Evolutionary conservation across 345 rosid species (phyloP), one percentile per base, ranked within the genome.

Genomic region (Pistacia vera): DNA sequence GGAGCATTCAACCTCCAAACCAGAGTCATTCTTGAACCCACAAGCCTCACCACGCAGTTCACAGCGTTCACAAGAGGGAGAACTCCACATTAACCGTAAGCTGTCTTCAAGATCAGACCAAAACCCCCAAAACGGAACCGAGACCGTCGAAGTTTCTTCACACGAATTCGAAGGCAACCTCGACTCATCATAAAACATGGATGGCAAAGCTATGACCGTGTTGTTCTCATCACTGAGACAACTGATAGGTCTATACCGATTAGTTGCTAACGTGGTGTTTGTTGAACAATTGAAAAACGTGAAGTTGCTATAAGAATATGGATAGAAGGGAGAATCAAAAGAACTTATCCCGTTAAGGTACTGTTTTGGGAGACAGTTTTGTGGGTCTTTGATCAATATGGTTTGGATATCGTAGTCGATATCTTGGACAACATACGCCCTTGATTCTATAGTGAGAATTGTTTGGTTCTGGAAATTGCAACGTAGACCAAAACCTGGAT

Each of bases 251-350:
- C n/a, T 68, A 59, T 12, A n/a, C 14, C 48, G 48, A 12, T 63
- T 22, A 8, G 56, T 0, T 2, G 3, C 63, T 52, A 8, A 16
- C 4, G 48, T 8, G 20, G 16, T 17, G 8, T 49, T 61, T 0
- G 51, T 35, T 4, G 88, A 80, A 60, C 86, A 85, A 5, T 83
- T 81, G 76, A 83, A 72, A 22, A 83, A 73, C 46, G 80, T 79
- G 80, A 79, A 81, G 46, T 55, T 73, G 20, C 16, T 4, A 55
- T 16, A 60, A 59, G 28, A 49, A 2, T 38, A 65, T 4, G 78
- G 13, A 4, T 55, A 14, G 30, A 81, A 81, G 3, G 60, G 78
- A 67, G 82, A 55, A 11, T 44, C 70, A 1, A 6, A 13, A 22
- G 77, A 63, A 33, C 72, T 28, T 63, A 81, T 73, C 3, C 69